Base-by-base conservation (phyloP, 2,329 filamentous ascomycete genomes). In the Penicillium crustosum region DNA sequence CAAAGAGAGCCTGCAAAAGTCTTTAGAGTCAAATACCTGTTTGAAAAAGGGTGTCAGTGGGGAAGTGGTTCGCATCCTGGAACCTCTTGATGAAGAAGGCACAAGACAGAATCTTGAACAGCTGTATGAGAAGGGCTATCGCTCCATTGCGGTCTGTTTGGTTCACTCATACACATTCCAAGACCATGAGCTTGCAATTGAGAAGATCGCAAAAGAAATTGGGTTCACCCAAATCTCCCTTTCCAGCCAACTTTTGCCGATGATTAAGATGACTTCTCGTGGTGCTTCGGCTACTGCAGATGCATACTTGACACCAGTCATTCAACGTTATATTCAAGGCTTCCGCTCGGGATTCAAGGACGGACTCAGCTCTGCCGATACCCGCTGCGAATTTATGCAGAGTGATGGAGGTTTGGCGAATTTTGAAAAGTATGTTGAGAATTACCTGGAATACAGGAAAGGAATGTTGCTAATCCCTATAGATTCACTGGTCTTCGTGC, bases 101-200 rank as follows among this genome's bases (percentile, higher is more conserved):
- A 75, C 68, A 17, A 85, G 80, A 52, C 71, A 78, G 21, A 83
- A 88, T 66, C 74, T 91, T 47, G 79, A 89, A 70, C 79, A 81
- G 75, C 58, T 78, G 3, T 73, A 66, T 49, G 57, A 67, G 1
- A 64, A 70, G n/a, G 75, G 75, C 1, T 70, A 70, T 33, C 64
- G 73, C 9, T 74, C 73, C 1, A 53, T 77, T 35, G 74, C 73
- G 0, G 68, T 78, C 7, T 70, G 69, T 6, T 68, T 95, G 57
- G 90, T 94, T 84, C 91, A 95, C 70, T 89, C 89, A 3, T 95
- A 94, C 71, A 93, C 90, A 1, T 96, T 89, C 68, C 90, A 90
- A 1, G 84, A 90, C 43, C 91, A 96, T 67, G 91, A 96, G 70
- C 84, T 86, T 0, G 70, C 89, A 36, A 82, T 95, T n/a, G 90